Evolutionary conservation across 148 eudicot genomes (phyloP), one percentile per base, ranked within the genome.

Genomic region (Pouteria glomerata): DNA sequence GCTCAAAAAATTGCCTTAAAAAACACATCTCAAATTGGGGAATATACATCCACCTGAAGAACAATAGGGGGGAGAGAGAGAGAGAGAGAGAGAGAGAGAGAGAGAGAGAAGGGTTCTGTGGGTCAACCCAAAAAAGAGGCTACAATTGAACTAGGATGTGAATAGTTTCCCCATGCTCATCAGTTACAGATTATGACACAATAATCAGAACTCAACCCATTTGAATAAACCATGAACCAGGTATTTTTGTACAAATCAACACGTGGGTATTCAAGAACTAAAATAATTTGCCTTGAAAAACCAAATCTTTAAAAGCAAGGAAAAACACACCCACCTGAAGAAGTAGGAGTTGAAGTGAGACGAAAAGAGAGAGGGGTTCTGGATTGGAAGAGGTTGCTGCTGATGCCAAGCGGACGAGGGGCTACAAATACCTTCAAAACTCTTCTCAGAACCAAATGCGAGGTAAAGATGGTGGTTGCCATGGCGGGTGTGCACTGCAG

Each of bases 321-420:
- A 50, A 48, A 73, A 27, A 70, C 1, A 10, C 41, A 48, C 66
- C 33, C 2, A 79, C 83, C 79, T 60, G 83, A 72, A 58, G 66
- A 62, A 29, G 50, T 42, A 34, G 59, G 50, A 51, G 68, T 45
- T 29, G 76, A 19, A 10, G 44, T 16, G 37, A 57, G 73, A 57
- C 64, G 51, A 70, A 56, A 6, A 68, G 73, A 48, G 76, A 61
- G 53, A 61, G 37, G 63, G 68, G 66, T 44, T 19, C 30, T 53
- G 37, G 13, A 35, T 68, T 35, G 39, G 24, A 47, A 23, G 55
- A 60, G 52, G 1, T 73, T 58, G 55, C 51, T n/a, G 3, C 41
- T 69, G 56, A 72, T 18, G 34, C 7, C 12, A 52, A 48, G 8
- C 24, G 70, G 42, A 39, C 45, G 42, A 55, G 48, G 24, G 50